Evolutionary conservation across 2,329 filamentous ascomycete genomes (phyloP).

Genomic region (Calonectria hongkongensis): DNA sequence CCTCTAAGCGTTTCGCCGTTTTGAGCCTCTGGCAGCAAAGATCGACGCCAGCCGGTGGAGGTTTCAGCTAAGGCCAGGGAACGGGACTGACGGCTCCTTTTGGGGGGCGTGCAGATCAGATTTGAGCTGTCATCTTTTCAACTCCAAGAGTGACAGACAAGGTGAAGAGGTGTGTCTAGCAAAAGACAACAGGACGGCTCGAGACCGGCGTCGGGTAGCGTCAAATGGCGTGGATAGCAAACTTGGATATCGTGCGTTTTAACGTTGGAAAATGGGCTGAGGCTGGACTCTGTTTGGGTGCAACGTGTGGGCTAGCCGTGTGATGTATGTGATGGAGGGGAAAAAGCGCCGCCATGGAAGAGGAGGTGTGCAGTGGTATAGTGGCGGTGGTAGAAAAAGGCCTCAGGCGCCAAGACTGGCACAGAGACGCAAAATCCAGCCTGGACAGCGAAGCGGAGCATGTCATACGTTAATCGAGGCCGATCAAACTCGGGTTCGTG

Average conservation of each 20-base stretch:
- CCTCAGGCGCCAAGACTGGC: slow-evolving; percentile 5
- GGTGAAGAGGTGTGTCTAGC: not conserved
- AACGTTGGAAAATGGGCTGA: too few species aligned
- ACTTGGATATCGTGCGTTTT: not conserved
- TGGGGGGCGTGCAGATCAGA: slow-evolving; percentile 6
- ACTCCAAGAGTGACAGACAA: slow-evolving; percentile 18
- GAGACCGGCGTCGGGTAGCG: slow-evolving; percentile 9
- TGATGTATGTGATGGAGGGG: not conserved
- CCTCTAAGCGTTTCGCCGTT: slow-evolving; percentile 24
- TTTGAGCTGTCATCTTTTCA: slow-evolving; percentile 34
- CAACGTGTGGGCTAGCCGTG: not conserved
- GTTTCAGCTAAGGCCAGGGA: slow-evolving; percentile 19
- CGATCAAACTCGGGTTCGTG: not conserved
- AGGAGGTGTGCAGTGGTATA: slow-evolving; percentile 1
- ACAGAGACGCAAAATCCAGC: slow-evolving; percentile 14
- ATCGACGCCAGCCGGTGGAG: slow-evolving; percentile 33
- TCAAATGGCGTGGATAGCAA: not conserved
- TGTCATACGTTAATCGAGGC: slow-evolving; percentile 13
- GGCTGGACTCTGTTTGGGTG: not conserved
- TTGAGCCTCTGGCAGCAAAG: slow-evolving; percentile 33
- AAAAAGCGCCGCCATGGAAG: not conserved
- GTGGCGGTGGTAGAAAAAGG: not conserved
- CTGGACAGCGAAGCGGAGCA: not conserved
- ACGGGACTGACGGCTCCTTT: not conserved
- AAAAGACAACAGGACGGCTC: not conserved